Conservation (phyloP, 2,329 filamentous ascomycete species). For the Stachybotrys elegans region DNA sequence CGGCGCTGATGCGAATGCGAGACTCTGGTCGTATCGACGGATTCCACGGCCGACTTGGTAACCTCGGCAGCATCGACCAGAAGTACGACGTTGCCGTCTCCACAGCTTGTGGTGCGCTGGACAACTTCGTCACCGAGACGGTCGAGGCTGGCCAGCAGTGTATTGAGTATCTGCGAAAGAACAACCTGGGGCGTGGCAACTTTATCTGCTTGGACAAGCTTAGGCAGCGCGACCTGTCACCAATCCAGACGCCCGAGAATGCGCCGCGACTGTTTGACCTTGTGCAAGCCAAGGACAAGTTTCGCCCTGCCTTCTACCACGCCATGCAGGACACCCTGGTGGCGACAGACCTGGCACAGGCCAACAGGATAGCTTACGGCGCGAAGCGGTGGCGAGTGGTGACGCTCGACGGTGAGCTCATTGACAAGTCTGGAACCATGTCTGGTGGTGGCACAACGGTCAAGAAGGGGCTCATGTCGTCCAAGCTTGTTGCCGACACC, state of each 20-base stretch:
- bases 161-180: slow-evolving; percentile 95
- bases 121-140: slow-evolving; percentile 95
- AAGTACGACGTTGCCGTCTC: slow-evolving; percentile 98
- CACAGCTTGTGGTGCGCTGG: slow-evolving; percentile 83
- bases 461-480: slow-evolving; percentile 93
- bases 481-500: slow-evolving; percentile 82
- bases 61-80: slow-evolving; percentile 87
- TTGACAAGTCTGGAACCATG: slow-evolving; percentile 98
- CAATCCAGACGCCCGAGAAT: slow-evolving; percentile 84
- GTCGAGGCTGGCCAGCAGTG: slow-evolving; percentile 96
- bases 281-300: slow-evolving; percentile 81
- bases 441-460: slow-evolving; percentile 90
- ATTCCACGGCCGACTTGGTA: slow-evolving; percentile 92
- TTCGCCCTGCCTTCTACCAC: slow-evolving; percentile 89
- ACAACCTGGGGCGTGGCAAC: slow-evolving; percentile 91
- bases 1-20: slow-evolving; percentile 87
- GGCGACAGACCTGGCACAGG: slow-evolving; percentile 87
- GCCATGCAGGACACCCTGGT: slow-evolving; percentile 94
- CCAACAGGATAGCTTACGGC: slow-evolving; percentile 94
- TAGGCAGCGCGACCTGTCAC: slow-evolving; percentile 68
- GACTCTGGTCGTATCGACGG: slow-evolving; percentile 96
- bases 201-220: slow-evolving; percentile 94
- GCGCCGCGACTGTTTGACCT: slow-evolving; percentile 91
- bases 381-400: slow-evolving; percentile 93
- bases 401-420: slow-evolving; percentile 89